Conservation (phyloP, 73 alveolate species). For the Stentor coeruleus region DNA sequence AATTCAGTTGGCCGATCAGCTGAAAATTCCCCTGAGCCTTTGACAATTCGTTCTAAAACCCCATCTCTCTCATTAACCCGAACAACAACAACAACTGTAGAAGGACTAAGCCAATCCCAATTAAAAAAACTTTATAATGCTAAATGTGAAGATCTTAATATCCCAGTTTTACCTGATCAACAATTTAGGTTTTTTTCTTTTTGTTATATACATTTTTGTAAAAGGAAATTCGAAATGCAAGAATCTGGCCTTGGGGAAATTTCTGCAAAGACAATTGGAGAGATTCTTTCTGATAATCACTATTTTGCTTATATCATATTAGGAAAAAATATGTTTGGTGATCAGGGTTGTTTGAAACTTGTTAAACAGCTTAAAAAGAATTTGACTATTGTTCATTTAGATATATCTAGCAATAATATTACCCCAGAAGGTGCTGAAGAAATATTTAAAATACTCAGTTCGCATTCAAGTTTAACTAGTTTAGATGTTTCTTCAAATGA, state of each 20-base stretch:
- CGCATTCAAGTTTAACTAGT: constrained; percentile 17
- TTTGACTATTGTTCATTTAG: constrained; percentile 34
- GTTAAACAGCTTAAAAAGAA: constrained; percentile 17
- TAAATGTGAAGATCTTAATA: background rate
- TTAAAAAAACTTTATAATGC: background rate
- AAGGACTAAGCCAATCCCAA: background rate
- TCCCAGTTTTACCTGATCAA: constrained; percentile 20
- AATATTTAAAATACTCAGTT: constrained; percentile 27
- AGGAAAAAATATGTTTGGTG: constrained; percentile 39
- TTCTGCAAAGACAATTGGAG: background rate
- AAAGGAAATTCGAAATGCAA: background rate
- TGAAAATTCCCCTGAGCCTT: background rate
- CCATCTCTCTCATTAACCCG: background rate
- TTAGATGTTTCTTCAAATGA: constrained; percentile 39
- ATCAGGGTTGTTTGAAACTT: constrained; percentile 30
- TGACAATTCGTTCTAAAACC: background rate
- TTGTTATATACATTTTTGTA: background rate
- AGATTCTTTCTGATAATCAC: background rate
- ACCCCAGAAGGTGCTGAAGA: constrained; percentile 41
- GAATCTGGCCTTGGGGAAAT: constrained; percentile 16
- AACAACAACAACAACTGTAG: background rate
- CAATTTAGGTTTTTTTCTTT: constrained; percentile 3
- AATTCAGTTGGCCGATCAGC: background rate
- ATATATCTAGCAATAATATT: constrained; percentile 39
- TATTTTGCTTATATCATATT: constrained; percentile 24